Conservation (phyloP, 1,284 basidiomycete genomes). For the Neolentinus lepideus region DNA sequence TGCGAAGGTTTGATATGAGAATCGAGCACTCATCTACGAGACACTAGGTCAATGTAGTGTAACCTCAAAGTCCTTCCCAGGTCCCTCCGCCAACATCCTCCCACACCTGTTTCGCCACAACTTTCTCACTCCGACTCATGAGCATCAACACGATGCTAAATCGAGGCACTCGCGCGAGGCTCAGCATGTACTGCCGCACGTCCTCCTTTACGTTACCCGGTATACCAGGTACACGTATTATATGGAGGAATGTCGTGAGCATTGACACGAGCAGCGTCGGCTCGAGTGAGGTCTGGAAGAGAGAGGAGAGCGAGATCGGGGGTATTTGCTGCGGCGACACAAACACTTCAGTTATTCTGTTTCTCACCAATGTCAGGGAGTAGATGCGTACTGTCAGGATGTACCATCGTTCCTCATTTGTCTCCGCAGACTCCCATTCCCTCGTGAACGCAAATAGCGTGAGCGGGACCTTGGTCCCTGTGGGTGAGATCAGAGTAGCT, state of each 20-base stretch:
- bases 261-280: conserved; percentile 50
- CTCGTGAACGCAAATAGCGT: conserved; percentile 55
- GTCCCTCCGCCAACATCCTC: background rate
- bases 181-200: conserved; percentile 42
- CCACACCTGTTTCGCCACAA: background rate
- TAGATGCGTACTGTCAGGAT: conserved; percentile 33
- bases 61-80: background rate
- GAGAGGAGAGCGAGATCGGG: conserved; percentile 41
- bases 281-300: conserved; percentile 64
- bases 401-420: conserved; percentile 41
- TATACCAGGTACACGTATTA: conserved; percentile 20
- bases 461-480: conserved; percentile 22
- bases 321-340: conserved; percentile 43
- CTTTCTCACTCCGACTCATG: conserved; percentile 45
- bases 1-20: too few relatives aligned
- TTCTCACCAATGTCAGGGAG: background rate
- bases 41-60: too few relatives aligned
- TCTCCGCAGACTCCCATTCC: conserved; percentile 37
- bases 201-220: conserved; percentile 10
- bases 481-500: conserved; percentile 2
- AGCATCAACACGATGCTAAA: conserved; percentile 60
- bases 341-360: conserved; percentile 1
- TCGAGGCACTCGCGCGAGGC: conserved; percentile 45
- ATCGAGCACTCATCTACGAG: too few relatives aligned
- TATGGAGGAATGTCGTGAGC: conserved; percentile 36